Conservation (phyloP, 1,284 basidiomycete genomes). For the Dichomitus squalens region DNA sequence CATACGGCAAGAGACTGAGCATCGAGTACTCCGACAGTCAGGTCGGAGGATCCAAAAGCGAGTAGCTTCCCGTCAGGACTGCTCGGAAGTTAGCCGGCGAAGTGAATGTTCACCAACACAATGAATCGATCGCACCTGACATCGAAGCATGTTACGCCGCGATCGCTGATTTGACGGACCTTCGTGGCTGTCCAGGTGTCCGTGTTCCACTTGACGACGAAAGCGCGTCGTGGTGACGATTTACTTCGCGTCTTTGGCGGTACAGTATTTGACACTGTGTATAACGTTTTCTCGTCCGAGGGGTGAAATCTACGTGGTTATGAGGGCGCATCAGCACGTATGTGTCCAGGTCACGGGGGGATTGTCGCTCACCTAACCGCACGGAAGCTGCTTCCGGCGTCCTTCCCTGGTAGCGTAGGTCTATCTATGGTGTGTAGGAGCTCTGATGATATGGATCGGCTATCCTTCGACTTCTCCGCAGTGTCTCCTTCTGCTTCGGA, state of each 20-base stretch:
- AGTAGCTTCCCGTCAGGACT: conserved; percentile 83
- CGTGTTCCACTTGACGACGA: conserved; percentile 67
- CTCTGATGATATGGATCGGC: conserved; percentile 38
- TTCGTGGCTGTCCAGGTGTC: conserved; percentile 56
- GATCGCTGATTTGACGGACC: conserved; percentile 68
- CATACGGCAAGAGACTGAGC: conserved; percentile 78
- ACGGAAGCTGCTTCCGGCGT: conserved; percentile 68
- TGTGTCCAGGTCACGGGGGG: not conserved
- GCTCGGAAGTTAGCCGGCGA: not conserved
- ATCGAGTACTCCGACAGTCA: conserved; percentile 86
- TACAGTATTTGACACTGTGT: conserved; percentile 76
- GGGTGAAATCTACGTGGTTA: conserved; percentile 58
- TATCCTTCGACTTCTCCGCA: conserved; percentile 43
- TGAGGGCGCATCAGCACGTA: not conserved
- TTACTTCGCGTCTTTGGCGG: conserved; percentile 59
- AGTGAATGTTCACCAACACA: not conserved
- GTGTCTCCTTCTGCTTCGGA: conserved; percentile 40
- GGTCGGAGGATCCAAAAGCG: conserved; percentile 88
- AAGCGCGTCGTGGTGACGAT: conserved; percentile 56
- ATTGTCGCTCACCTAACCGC: conserved; percentile 58
- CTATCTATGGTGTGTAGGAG: conserved; percentile 54
- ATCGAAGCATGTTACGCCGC: conserved; percentile 85
- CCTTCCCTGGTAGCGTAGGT: conserved; percentile 51
- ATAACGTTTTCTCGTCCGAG: conserved; percentile 53
- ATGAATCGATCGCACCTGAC: conserved; percentile 58